phyloP scores from a whole-genome alignment of 148 eudicot species.

The Vaccinium vitisidaea region DNA sequence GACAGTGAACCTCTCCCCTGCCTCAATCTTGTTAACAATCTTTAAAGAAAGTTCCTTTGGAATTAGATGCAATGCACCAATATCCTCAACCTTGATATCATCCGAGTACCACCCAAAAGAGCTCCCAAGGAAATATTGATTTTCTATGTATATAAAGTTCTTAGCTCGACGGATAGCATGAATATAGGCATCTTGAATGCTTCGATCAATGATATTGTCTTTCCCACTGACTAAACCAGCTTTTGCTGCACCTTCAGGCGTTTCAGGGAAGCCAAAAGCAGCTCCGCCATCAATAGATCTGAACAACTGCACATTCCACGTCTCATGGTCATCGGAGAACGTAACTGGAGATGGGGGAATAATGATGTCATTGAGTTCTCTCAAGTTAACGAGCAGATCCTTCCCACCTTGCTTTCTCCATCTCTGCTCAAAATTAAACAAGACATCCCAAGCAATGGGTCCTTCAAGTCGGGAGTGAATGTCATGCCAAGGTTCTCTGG shows the following conservation, averaged over 20 bases:
- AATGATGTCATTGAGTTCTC: slow-evolving; percentile 57
- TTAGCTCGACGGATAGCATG: slow-evolving; percentile 75
- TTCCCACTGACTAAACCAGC: slow-evolving; percentile 83
- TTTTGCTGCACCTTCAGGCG: slow-evolving; percentile 75
- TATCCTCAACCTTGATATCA: slow-evolving; percentile 48
- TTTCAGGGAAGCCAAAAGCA: slow-evolving; percentile 77
- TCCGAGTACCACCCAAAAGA: slow-evolving; percentile 52
- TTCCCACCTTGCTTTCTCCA: slow-evolving; percentile 88
- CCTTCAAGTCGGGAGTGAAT: slow-evolving; percentile 80
- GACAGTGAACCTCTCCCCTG: slow-evolving; percentile 42
- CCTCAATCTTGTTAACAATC: slow-evolving; percentile 71
- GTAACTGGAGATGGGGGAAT: slow-evolving; percentile 74
- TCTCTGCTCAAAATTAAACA: slow-evolving; percentile 82
- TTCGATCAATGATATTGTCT: slow-evolving; percentile 68
- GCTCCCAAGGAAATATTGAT: slow-evolving; percentile 76
- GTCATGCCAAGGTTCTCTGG: slow-evolving; percentile 90
- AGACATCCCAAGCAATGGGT: slow-evolving; percentile 83
- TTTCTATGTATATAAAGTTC: slow-evolving; percentile 70
- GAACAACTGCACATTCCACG: slow-evolving; percentile 81
- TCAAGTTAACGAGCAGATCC: slow-evolving; percentile 49
- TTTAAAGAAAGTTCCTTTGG: slow-evolving; percentile 78
- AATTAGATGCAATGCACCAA: slow-evolving; percentile 66
- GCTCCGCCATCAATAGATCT: slow-evolving; percentile 86
- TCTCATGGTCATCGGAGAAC: slow-evolving; percentile 62
- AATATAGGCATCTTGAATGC: slow-evolving; percentile 83